Percentiles rank a stretch among this genome's conserved stretches.
phyloP scores from a whole-genome alignment of 768 basidiomycete species.

The Termitomyces sp. region DNA sequence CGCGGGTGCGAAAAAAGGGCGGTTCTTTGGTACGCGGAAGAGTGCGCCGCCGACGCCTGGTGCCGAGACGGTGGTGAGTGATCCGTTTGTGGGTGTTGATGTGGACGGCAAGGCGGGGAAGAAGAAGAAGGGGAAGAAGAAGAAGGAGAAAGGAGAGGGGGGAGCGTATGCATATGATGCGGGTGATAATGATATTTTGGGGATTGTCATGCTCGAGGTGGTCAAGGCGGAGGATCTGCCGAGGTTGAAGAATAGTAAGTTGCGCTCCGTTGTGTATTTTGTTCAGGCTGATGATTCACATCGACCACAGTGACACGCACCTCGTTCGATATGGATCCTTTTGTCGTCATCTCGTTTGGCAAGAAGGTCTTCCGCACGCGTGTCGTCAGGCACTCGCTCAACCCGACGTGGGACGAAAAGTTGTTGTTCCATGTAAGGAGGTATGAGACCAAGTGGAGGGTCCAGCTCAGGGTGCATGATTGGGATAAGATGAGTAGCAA shows the following conservation, averaged over 20 bases:
- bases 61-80: not conserved
- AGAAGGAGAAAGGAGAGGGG: constrained; percentile 15
- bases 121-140: constrained; percentile 7
- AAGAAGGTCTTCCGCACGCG: constrained; percentile 96
- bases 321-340: constrained; percentile 97
- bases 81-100: not conserved
- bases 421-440: constrained; percentile 90
- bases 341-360: constrained; percentile 92
- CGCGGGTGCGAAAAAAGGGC: not conserved
- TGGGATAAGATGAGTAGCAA: constrained; percentile 95
- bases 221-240: constrained; percentile 82
- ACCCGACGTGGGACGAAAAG: constrained; percentile 94
- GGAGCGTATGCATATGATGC: constrained; percentile 53
- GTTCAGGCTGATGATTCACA: not conserved
- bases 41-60: not conserved
- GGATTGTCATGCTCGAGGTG: constrained; percentile 95
- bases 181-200: constrained; percentile 73
- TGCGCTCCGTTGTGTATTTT: not conserved
- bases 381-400: constrained; percentile 76
- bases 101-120: constrained; percentile 6
- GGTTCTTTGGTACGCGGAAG: not conserved
- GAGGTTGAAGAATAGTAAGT: constrained; percentile 79
- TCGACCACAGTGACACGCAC: constrained; percentile 64
- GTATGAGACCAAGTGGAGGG: constrained; percentile 51
- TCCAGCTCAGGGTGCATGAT: constrained; percentile 84